Percentiles rank a stretch among this genome's conserved stretches.
phyloP scores from a whole-genome alignment of 805 yeast genomes.

The Monosporozyma solicola region DNA sequence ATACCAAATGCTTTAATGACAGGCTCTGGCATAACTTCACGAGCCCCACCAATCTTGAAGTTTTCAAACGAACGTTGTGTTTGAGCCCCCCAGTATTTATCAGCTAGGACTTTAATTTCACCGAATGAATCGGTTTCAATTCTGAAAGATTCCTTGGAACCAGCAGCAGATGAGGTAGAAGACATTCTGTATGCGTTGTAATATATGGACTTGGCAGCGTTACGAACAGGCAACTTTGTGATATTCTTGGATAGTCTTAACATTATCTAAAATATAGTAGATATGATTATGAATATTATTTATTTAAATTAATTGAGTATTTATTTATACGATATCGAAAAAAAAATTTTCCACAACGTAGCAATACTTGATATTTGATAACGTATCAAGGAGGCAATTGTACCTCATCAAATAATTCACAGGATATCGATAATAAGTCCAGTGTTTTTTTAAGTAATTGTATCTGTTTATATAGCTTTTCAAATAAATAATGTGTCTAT shows the following conservation, averaged over 20 bases:
- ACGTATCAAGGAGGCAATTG: not conserved
- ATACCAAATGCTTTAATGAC: slow-evolving; percentile 87
- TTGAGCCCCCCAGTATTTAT: slow-evolving; percentile 97
- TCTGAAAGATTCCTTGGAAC: slow-evolving; percentile 30
- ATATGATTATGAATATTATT: not conserved
- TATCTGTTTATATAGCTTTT: not conserved
- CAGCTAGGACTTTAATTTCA: slow-evolving; percentile 79
- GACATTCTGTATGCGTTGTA: not conserved
- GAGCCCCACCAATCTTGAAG: slow-evolving; percentile 90
- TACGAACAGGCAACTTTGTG: not conserved
- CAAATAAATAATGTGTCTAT: not conserved
- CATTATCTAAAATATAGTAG: not conserved
- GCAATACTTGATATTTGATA: not conserved
- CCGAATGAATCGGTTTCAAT: slow-evolving; percentile 95
- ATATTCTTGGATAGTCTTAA: not conserved
- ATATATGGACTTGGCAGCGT: not conserved
- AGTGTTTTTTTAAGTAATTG: not conserved
- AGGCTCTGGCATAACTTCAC: slow-evolving; percentile 88
- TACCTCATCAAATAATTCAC: too few relatives aligned
- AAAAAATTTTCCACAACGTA: not conserved
- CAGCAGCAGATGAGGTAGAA: not conserved
- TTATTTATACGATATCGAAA: not conserved
- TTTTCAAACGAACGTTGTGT: slow-evolving; percentile 89
- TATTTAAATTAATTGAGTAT: not conserved
- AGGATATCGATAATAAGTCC: not conserved